A percentile compares a stretch with the other conserved stretches of the same genome.
Evolutionary conservation across 2,329 filamentous ascomycete species (phyloP).

Genomic region (Trichoderma cornu-damae): DNA sequence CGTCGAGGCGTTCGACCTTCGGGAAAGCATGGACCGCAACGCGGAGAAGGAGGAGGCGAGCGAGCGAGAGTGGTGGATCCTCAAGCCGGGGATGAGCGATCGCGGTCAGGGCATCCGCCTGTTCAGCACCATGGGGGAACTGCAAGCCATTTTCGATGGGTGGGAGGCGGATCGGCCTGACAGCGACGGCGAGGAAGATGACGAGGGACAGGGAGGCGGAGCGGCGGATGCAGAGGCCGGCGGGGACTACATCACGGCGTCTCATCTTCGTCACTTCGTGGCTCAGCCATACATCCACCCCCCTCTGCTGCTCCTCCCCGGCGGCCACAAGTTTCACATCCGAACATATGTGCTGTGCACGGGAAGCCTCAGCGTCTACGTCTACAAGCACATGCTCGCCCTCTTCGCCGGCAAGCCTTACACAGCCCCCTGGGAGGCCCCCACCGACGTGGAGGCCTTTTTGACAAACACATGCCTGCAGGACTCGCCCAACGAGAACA

Average conservation of each 20-base stretch:
- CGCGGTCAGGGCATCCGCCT: constrained; percentile 87
- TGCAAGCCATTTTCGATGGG: constrained; percentile 83
- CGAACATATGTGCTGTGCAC: constrained; percentile 82
- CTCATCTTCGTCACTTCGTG: constrained; percentile 91
- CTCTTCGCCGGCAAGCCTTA: constrained; percentile 81
- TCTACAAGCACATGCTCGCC: constrained; percentile 87
- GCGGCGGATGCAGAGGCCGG: constrained; percentile 31
- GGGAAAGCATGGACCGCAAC: constrained; percentile 71
- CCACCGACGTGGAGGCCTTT: constrained; percentile 61
- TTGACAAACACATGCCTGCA: constrained; percentile 96
- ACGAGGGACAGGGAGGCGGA: constrained; percentile 29
- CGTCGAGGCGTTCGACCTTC: constrained; percentile 81
- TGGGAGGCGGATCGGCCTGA: constrained; percentile 73
- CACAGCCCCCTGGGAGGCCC: constrained; percentile 52
- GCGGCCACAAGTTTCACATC: constrained; percentile 85
- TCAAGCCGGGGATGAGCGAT: constrained; percentile 98
- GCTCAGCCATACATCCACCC: constrained; percentile 92
- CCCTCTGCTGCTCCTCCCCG: constrained; percentile 59
- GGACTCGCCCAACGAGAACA: constrained; percentile 52
- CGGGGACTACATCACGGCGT: constrained; percentile 65
- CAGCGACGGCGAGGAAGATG: constrained; percentile 55
- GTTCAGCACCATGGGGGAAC: constrained; percentile 77
- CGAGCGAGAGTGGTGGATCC: constrained; percentile 85
- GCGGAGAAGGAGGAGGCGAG: constrained; percentile 24
- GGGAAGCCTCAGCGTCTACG: constrained; percentile 73